phyloP scores from a whole-genome alignment of 257 asterid species.

The Penstemon eatonii region DNA sequence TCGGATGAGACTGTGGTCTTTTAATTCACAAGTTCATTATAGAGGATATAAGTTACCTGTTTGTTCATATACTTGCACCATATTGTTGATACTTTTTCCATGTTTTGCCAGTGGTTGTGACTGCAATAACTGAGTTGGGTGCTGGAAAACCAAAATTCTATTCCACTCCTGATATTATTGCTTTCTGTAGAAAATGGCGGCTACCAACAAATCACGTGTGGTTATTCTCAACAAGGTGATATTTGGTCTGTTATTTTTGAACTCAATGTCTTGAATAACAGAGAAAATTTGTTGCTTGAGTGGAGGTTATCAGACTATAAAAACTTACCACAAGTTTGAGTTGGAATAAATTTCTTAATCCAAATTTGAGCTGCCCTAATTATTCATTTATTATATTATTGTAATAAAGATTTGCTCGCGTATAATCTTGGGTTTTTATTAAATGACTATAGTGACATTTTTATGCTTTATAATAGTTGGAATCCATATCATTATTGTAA shows the following conservation, averaged over 20 bases:
- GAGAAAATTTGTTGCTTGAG: conserved; percentile 15
- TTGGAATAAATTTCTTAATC: neutral
- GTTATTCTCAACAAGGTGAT: conserved; percentile 93
- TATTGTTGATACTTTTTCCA: conserved; percentile 30
- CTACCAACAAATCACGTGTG: conserved; percentile 93
- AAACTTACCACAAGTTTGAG: conserved; percentile 11
- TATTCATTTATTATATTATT: too few relatives aligned
- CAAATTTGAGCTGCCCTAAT: neutral
- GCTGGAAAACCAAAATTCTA: conserved; percentile 89
- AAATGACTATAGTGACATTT: too few relatives aligned
- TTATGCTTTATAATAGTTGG: too few relatives aligned
- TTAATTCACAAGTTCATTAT: conserved; percentile 13
- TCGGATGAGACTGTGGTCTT: conserved; percentile 4
- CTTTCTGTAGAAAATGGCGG: conserved; percentile 90
- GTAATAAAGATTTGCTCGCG: too few relatives aligned
- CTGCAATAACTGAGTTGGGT: conserved; percentile 93
- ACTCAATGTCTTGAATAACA: neutral
- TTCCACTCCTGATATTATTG: conserved; percentile 85
- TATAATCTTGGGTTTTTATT: too few relatives aligned
- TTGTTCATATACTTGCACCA: conserved; percentile 14
- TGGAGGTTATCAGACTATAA: neutral
- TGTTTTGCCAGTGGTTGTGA: conserved; percentile 75
- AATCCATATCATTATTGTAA: too few relatives aligned
- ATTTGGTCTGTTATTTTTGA: conserved; percentile 9
- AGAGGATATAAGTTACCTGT: conserved; percentile 1